Percentiles rank a stretch among this genome's conserved stretches.
phyloP scores from a whole-genome alignment of 192 early-diverging fungal genomes.

The Coemansia sp. region DNA sequence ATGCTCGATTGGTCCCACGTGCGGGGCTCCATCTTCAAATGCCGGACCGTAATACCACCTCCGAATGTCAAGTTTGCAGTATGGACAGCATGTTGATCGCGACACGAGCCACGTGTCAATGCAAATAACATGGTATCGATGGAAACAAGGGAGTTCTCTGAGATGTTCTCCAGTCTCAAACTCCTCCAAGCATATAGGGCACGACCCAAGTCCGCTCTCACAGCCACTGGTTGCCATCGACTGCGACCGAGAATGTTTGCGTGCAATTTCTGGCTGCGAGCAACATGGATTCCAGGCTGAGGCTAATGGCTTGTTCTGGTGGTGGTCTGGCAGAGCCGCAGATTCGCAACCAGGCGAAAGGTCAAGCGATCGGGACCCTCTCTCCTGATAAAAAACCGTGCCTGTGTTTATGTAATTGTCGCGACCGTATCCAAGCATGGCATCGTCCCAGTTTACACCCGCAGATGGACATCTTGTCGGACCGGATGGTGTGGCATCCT shows the following conservation, averaged over 20 bases:
- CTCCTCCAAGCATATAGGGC: slow-evolving; percentile 70
- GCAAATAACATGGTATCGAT: slow-evolving; percentile 67
- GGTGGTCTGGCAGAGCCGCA: background rate
- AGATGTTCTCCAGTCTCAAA: slow-evolving; percentile 65
- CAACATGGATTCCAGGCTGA: slow-evolving; percentile 16
- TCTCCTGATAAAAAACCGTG: slow-evolving; percentile 23
- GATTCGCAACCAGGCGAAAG: slow-evolving; percentile 10
- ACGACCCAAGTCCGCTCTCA: slow-evolving; percentile 46
- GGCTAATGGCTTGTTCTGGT: background rate
- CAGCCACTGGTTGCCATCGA: slow-evolving; percentile 17
- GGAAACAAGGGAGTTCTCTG: slow-evolving; percentile 65
- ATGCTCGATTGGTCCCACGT: slow-evolving; percentile 4
- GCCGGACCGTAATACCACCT: slow-evolving; percentile 52
- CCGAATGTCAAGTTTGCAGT: slow-evolving; percentile 54
- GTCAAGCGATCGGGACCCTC: slow-evolving; percentile 33
- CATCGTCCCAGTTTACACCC: slow-evolving; percentile 18
- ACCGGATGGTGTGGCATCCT: slow-evolving; percentile 16
- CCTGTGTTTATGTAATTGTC: slow-evolving; percentile 10
- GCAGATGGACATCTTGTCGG: slow-evolving; percentile 5
- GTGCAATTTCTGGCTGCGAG: slow-evolving; percentile 44
- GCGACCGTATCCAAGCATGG: background rate
- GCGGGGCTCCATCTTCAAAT: slow-evolving; percentile 17
- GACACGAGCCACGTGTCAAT: slow-evolving; percentile 65
- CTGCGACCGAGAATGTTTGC: slow-evolving; percentile 17
- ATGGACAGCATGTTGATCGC: slow-evolving; percentile 54